Evolutionary conservation across 169 alveolate species (phyloP), one percentile per base, ranked within the genome.

Genomic region (Cardiosporidium cionae): DNA sequence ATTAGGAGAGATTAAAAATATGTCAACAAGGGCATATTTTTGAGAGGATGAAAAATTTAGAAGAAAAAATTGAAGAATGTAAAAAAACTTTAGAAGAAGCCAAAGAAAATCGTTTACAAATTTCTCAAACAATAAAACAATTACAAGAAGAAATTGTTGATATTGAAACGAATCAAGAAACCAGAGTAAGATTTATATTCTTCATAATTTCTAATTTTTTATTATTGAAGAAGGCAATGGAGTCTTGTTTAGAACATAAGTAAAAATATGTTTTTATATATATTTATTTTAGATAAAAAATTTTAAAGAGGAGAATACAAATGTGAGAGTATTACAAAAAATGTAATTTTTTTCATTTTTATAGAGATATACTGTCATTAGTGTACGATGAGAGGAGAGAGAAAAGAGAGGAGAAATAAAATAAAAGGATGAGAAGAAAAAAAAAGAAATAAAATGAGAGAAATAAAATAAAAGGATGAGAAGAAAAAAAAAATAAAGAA

Each of bases 401-500:
- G 79, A 66, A 58, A 25, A 74, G 74, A 68, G 80, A 70, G 76
- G 81, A 80, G 73, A 83, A 52, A 28, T 65, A 69, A 33, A 32
- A 27, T 35, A 6, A 36, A 70, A 33, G 88, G 76, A 44, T 63
- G 52, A 33, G 74, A 80, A 65, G 69, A 80, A 36, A 58, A 76
- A 65, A 80, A 84, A 65, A 75, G 79, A 32, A 75, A 80, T 23
- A 36, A 80, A 28, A 68, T 71, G 70, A 82, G 73, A 44, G 67
- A 82, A 44, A 28, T 63, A 64, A 35, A 34, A 27, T 34, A 7
- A 32, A 71, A 33, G 86, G 80, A 36, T 52, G 52, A 28, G 74
- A 80, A 65, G 70, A 78, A 36, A 65, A 76, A 63, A 78, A 82
- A 68, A 76, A 78, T 34, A 72, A 82, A 29, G 58, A 83, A 22